Evolutionary conservation across 495 filamentous ascomycete species (phyloP).

Genomic region (Xylaria grammica): DNA sequence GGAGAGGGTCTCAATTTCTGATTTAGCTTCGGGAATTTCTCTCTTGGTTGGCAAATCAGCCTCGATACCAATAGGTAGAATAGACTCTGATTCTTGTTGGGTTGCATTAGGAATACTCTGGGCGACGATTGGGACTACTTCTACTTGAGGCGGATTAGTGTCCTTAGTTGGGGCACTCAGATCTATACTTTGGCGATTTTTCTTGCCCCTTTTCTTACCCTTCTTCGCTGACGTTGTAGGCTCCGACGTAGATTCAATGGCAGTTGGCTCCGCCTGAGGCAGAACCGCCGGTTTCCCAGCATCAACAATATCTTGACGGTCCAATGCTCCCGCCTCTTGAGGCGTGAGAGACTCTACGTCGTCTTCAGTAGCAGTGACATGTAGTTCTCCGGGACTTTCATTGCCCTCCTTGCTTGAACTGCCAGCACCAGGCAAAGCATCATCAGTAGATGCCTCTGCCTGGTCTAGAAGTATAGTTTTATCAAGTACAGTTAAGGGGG

Average conservation of each 20-base stretch:
- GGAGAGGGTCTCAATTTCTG: slow-evolving; percentile 7
- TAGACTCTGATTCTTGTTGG: slow-evolving; percentile 2
- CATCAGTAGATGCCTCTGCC: slow-evolving; percentile 7
- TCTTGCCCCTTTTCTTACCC: slow-evolving; percentile 18
- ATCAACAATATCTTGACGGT: not conserved
- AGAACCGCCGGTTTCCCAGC: not conserved
- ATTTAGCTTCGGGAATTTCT: slow-evolving; percentile 19
- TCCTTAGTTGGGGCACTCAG: not conserved
- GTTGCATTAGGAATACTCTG: not conserved
- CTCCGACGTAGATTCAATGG: not conserved
- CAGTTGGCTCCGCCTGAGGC: slow-evolving; percentile 8
- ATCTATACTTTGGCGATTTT: slow-evolving; percentile 9
- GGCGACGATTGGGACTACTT: not conserved
- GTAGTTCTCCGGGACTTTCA: slow-evolving; percentile 11
- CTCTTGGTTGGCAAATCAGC: slow-evolving; percentile 15
- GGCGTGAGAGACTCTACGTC: not conserved
- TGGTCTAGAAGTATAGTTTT: slow-evolving; percentile 18
- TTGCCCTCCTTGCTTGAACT: slow-evolving; percentile 25
- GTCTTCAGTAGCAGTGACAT: slow-evolving; percentile 16
- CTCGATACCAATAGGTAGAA: slow-evolving; percentile 1
- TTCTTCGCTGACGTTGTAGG: not conserved
- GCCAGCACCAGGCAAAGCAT: slow-evolving; percentile 9
- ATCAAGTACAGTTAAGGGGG: not conserved
- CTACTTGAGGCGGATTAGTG: not conserved
- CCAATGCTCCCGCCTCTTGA: not conserved